Percentiles rank a stretch among this genome's conserved stretches.
Evolutionary conservation across 1,139 yeast species (phyloP).

Genomic region (Sugiyamaella novakii): DNA sequence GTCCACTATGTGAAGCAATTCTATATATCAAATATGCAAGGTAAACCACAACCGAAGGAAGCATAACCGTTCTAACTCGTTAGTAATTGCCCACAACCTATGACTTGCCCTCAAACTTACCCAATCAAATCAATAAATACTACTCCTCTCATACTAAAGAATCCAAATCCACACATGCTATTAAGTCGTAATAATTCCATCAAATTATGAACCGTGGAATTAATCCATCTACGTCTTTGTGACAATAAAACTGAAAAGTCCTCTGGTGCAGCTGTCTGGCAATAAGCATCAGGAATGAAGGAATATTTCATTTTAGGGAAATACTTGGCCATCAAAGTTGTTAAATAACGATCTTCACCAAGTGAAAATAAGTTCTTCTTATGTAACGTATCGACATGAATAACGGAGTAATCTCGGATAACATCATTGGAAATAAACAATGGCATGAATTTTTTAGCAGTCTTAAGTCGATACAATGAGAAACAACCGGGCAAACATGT

Average conservation of each 20-base stretch:
- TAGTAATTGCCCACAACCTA: constrained; percentile 7
- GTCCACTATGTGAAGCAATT: constrained; percentile 38
- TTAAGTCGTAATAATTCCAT: constrained; percentile 44
- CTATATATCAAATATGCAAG: constrained; percentile 44
- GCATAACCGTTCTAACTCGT: constrained; percentile 42
- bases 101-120: too few relatives aligned
- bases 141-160: constrained; percentile 47
- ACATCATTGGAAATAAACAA: constrained; percentile 44
- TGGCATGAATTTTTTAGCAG: constrained; percentile 44
- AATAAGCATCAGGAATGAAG: constrained; percentile 45
- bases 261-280: constrained; percentile 47
- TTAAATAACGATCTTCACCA: constrained; percentile 49
- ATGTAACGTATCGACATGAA: constrained; percentile 46
- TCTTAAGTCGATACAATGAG: constrained; percentile 45
- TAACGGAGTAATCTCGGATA: constrained; percentile 44
- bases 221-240: constrained; percentile 50
- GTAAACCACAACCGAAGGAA: constrained; percentile 47
- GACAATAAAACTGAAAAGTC: constrained; percentile 45
- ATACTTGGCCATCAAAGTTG: constrained; percentile 46
- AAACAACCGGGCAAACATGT: constrained; percentile 51
- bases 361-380: constrained; percentile 47
- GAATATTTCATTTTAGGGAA: constrained; percentile 45
- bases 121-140: constrained; percentile 45
- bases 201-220: constrained; percentile 48
- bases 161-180: constrained; percentile 48